Base-by-base conservation (phyloP, 2,329 filamentous ascomycete genomes). In the Paraconiothyrium sp. region DNA sequence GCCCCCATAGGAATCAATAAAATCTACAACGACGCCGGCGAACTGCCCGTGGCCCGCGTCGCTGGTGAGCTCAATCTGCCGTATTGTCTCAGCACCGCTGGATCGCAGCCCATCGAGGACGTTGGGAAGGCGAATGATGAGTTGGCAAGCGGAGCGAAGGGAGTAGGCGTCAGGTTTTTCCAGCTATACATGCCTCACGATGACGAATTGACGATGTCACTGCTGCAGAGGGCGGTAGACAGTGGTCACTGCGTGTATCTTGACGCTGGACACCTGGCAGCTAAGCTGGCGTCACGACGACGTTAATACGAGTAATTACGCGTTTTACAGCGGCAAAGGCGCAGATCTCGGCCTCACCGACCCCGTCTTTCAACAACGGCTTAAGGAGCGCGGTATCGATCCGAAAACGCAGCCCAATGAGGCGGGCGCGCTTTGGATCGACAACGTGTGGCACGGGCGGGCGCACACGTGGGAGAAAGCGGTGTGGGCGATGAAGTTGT, bases 171-270 rank as follows among this genome's bases (percentile, higher is more conserved):
- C 6, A 79, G 88, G 0, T 89, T 88, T 72, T 90, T 85, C 75
- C 88, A 90, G 72, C 79, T 90, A 1, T 90, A 90, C 72, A 85
- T 86, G 84, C 85, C 85, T 1, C 86, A 89, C 58, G 86, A 90
- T 64, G 86, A 89, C 61, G 85, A 86, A 59, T 72, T 89, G 27
- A 86, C 86, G 0, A 57, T 86, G 3, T 86, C 83, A 0, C 76
- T 90, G 16, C 77, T 90, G 1, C 78, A 79, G n/a, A 79, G 87
- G 24, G 88, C 88, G 0, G 79, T 82, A 62, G 76, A 84, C 1
- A 79, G 76, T 5, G 87, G 87, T 86, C 72, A 81, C 82, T 2
- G 88, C 83, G 0, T 85, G 84, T 58, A 85, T 90, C 7, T 76
- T 90, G 1, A 90, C 87, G 0, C 82, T 86, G 0, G 88, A 90